Percentiles rank a stretch among this genome's conserved stretches.
Conservation (phyloP, 176 grass and related monocot genomes). For the Oryza rufipogon region DNA sequence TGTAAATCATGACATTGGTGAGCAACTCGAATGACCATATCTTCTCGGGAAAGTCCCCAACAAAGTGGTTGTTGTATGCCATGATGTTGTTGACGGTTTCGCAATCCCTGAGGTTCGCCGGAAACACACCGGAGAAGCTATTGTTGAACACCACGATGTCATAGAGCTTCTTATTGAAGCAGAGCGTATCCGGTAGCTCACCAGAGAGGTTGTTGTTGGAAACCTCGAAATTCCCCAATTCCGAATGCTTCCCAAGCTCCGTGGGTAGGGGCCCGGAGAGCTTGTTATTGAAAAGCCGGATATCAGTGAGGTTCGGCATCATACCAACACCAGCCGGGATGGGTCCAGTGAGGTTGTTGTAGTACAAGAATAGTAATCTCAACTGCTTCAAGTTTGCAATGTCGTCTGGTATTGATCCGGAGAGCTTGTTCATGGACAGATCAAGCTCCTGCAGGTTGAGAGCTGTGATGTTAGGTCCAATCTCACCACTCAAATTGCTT, state of each 20-base stretch:
- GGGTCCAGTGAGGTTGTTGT: conserved; percentile 39
- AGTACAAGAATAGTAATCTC: conserved; percentile 30
- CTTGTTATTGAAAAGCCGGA: neutral
- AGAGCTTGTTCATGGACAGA: conserved; percentile 43
- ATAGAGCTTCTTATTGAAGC: too few relatives aligned
- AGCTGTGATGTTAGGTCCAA: neutral
- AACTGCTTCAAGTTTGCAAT: conserved; percentile 41
- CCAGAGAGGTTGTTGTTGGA: too few relatives aligned
- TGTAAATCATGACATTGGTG: conserved; percentile 26
- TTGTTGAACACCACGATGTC: too few relatives aligned
- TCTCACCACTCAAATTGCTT: conserved; percentile 13
- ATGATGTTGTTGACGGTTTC: too few relatives aligned
- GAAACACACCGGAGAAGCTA: too few relatives aligned
- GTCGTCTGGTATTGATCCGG: conserved; percentile 17
- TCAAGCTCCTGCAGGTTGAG: conserved; percentile 27
- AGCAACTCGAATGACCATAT: conserved; percentile 47
- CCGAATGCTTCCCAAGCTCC: too few relatives aligned
- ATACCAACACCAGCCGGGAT: conserved; percentile 41
- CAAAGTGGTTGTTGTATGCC: too few relatives aligned
- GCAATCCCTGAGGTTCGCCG: too few relatives aligned
- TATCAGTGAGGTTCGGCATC: neutral
- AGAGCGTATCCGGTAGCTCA: too few relatives aligned
- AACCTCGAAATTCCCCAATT: too few relatives aligned
- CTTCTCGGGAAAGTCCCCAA: too few relatives aligned
- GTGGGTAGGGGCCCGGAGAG: too few relatives aligned